phyloP scores from a whole-genome alignment of 2,329 filamentous ascomycete genomes.

The Rasamsonia emersonii region DNA sequence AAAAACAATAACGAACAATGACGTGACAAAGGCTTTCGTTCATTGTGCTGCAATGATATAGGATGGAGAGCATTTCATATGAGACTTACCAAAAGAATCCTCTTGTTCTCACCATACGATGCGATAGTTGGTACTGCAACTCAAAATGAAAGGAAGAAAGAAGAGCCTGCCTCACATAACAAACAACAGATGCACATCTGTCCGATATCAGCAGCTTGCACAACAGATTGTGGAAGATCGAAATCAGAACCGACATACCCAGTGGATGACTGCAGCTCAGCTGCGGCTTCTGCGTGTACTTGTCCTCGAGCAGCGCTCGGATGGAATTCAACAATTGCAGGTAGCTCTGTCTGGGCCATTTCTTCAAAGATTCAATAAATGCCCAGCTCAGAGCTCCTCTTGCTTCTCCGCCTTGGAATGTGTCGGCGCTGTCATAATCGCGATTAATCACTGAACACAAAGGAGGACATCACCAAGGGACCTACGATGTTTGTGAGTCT shows the following conservation, averaged over 20 bases:
- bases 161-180: slow-evolving; percentile 50
- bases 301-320: slow-evolving; percentile 73
- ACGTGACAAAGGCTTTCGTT: too few species aligned
- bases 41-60: too few species aligned
- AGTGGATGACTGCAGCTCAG: slow-evolving; percentile 92
- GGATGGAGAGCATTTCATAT: too few species aligned
- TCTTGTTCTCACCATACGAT: too few species aligned
- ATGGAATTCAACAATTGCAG: slow-evolving; percentile 90
- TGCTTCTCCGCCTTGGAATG: slow-evolving; percentile 76
- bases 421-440: slow-evolving; percentile 62
- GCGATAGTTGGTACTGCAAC: too few species aligned
- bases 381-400: slow-evolving; percentile 97
- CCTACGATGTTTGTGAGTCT: slow-evolving; percentile 68
- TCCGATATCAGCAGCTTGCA: slow-evolving; percentile 7
- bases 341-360: slow-evolving; percentile 90
- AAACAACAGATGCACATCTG: slow-evolving; percentile 58
- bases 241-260: slow-evolving; percentile 50
- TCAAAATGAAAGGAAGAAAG: too few species aligned
- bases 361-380: slow-evolving; percentile 80
- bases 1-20: too few species aligned
- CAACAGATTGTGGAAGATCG: slow-evolving; percentile 5
- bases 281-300: slow-evolving; percentile 93
- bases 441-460: background rate
- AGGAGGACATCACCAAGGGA: slow-evolving; percentile 2
- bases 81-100: too few species aligned